Percentiles rank a stretch among this genome's conserved stretches.
Evolutionary conservation across 2,329 filamentous ascomycete genomes (phyloP).

Genomic region (Chalaropsis ovoidea): DNA sequence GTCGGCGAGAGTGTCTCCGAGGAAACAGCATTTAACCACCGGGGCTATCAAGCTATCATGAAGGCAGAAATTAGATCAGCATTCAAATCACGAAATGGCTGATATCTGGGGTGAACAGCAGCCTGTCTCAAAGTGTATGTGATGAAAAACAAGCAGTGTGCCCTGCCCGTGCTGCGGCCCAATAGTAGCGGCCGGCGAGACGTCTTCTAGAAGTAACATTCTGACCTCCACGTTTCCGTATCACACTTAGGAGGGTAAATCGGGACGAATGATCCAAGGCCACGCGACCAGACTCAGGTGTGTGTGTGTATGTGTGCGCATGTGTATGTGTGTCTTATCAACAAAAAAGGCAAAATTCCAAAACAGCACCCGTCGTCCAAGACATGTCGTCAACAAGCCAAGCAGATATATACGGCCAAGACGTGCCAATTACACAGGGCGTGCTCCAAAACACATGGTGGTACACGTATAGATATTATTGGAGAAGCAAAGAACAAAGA

Average conservation of each 20-base stretch:
- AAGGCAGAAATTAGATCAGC: not conserved
- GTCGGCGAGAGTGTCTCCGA: not conserved
- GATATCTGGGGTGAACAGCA: not conserved
- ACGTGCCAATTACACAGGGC: not conserved
- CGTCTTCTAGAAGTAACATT: not conserved
- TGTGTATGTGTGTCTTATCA: not conserved
- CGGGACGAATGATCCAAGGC: not conserved
- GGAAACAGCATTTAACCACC: not conserved
- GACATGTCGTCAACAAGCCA: not conserved
- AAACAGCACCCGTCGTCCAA: not conserved
- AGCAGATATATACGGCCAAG: not conserved
- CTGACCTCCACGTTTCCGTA: not conserved
- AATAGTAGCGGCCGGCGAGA: not conserved
- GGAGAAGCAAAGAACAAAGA: not conserved
- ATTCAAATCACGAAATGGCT: not conserved
- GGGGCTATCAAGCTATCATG: not conserved
- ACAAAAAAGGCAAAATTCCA: not conserved
- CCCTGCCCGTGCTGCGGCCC: not conserved
- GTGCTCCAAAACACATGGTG: not conserved
- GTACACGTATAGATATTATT: constrained; percentile 5
- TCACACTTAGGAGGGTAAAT: not conserved
- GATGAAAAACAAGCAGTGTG: not conserved
- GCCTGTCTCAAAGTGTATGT: not conserved
- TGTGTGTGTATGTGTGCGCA: not conserved
- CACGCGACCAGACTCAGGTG: not conserved